Evolutionary conservation across 2,329 filamentous ascomycete species (phyloP), one percentile per base, ranked within the genome.

Genomic region (Cordyceps javanica): DNA sequence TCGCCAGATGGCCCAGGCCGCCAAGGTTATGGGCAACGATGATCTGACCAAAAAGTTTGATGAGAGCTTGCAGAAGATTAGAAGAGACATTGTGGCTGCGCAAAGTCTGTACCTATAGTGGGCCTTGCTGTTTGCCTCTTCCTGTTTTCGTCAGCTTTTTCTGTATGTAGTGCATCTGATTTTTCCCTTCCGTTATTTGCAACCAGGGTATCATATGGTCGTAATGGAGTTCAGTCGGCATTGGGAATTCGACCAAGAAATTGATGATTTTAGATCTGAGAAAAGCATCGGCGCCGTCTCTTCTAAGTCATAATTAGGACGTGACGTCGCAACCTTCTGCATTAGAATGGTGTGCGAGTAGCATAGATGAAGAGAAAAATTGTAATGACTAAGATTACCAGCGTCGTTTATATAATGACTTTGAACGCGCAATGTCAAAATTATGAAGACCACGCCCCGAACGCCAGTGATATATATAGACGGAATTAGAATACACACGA

Each of bases 1-100:
- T 36, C 85, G 94, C 63, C 94, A 99, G 73, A 96, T 97, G 82
- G 93, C 89, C 16, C 90, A 97, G 75, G 94, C 93, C 25, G 85
- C 90, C 63, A 97, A 97, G 76, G 93, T 97, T 62, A 99, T 99
- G 94, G 94, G 94, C 67, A 97, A 89, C 70, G 91, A 96, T 60
- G 94, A 97, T 67, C 78, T 99, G 58, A 89, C 92, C 68, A 82
- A 87, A 69, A 97, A 96, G 75, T 99, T 99, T 69, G 92, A 96
- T 68, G 82, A 86, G 64, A 88, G 90, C 61, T 76, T 99, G 65
- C 80, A 82, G 59, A 94, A 95, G 81, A 89, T 97, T 56, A 84
- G 90, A 72, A 83, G 94, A 67, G 94, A 97, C 71, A 92, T 99
- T 70, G 93, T 99, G 59, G 91, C 93, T 25, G 91, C 93, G 49